Evolutionary conservation across 108 stramenopile genomes (phyloP).

Genomic region (Conticribra weissflogii): DNA sequence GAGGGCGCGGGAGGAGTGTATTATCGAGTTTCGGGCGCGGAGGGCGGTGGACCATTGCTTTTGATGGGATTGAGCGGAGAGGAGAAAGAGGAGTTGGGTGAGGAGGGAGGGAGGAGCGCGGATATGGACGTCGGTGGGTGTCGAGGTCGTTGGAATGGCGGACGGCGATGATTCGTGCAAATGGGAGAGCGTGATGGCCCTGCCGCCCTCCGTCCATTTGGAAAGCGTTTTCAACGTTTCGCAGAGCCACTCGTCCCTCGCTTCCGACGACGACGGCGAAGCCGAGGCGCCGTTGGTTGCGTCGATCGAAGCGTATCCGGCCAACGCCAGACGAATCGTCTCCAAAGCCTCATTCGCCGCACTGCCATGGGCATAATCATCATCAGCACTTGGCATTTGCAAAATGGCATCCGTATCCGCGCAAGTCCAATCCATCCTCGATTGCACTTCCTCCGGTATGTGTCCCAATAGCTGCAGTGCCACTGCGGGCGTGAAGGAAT

Average conservation of each 20-base stretch:
- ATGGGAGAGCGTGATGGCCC: slow-evolving; percentile 40
- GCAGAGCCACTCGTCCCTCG: slow-evolving; percentile 14
- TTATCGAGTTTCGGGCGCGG: slow-evolving; percentile 24
- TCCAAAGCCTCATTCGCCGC: slow-evolving; percentile 12
- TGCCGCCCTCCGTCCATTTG: slow-evolving; percentile 36
- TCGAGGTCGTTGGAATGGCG: no score
- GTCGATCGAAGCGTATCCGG: neutral
- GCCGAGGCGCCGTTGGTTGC: no score
- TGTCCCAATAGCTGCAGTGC: slow-evolving; percentile 13
- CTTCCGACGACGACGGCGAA: no score
- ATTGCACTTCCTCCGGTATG: slow-evolving; percentile 18
- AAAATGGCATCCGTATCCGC: slow-evolving; percentile 14
- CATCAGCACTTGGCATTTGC: neutral
- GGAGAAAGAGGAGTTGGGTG: slow-evolving; percentile 42
- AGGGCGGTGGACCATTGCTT: slow-evolving; percentile 22
- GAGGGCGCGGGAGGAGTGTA: slow-evolving; percentile 41
- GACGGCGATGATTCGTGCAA: slow-evolving; percentile 17
- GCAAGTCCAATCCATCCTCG: slow-evolving; percentile 14
- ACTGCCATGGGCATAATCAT: neutral
- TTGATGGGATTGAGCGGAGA: slow-evolving; percentile 39
- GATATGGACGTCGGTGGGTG: no score
- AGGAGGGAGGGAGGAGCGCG: slow-evolving; percentile 26
- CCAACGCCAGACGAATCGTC: slow-evolving; percentile 8
- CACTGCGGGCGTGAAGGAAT: slow-evolving; percentile 7
- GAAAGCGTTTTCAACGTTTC: slow-evolving; percentile 35